Evolutionary conservation across 176 grass and related monocot genomes (phyloP), one percentile per base, ranked within the genome.

Genomic region (Saccharum officinarum): DNA sequence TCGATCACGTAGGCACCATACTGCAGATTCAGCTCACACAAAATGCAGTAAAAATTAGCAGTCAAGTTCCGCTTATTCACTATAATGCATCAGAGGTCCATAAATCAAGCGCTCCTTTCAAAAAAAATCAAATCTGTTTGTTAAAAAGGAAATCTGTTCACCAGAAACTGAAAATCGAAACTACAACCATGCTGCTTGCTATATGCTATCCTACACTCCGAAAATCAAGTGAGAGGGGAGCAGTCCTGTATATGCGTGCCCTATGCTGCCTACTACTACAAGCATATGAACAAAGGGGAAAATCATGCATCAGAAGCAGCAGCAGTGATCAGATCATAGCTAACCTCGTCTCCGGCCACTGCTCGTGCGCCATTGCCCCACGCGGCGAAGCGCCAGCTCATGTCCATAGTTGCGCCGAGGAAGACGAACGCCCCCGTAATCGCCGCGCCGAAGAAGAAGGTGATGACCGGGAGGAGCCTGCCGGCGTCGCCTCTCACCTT

Each of bases 371-470:
- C 75, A 49, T 40, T 74, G 60, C 85, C 74, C 88, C 84, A 90
- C 3, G 67, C 26, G 57, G 88, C 79, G 26, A 90, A 46, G 2
- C 88, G 46, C 79, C 73, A 55, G 84, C 82, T 87, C 28, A 50
- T 49, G 66, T 83, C 89, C 74, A 52, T 15, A 3, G 84, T 49
- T 11, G 80, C 80, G 52, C 77, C 71, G 89, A 82, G 52, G 30
- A 90, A 86, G 66, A 79, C 30, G 28, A 86, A 17, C 4, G 80
- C 80, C 17, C 39, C 75, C 39, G 69, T 83, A n/a, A 87, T 14
- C 1, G 60, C 80, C 5, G 80, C 75, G 47, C 89, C 89, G 13
- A 90, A 75, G 75, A 90, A 68, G 84, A 90, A 87, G 68, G 84
- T 31, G 68, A 73, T 75, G 55, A 83, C 60, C 13, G 84, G 89